Conservation (phyloP, 192 early-diverging fungal species). For the Linnemannia hyalina region DNA sequence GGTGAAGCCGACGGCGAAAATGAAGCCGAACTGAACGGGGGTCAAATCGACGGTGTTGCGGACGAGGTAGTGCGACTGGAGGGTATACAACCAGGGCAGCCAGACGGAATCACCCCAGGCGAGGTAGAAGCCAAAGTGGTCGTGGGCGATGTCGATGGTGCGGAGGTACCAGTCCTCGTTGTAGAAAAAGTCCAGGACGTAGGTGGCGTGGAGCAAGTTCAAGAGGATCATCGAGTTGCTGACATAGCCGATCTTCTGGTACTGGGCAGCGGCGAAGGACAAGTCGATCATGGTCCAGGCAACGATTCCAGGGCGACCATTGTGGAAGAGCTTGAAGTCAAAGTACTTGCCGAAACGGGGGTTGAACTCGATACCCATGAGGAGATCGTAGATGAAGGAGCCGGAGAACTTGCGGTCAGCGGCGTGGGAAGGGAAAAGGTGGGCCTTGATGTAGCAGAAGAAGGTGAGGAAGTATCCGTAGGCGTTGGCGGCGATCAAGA, state of each 20-base stretch:
- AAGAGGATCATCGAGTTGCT: conserved; percentile 87
- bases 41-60: conserved; percentile 79
- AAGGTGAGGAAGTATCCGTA: conserved; percentile 84
- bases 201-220: conserved; percentile 79
- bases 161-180: conserved; percentile 90
- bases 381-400: conserved; percentile 79
- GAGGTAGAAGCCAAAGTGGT: conserved; percentile 90
- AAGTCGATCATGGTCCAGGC: conserved; percentile 87
- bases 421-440: conserved; percentile 77
- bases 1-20: conserved; percentile 66
- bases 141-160: conserved; percentile 88
- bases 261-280: conserved; percentile 84
- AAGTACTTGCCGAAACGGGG: conserved; percentile 80
- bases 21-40: conserved; percentile 61
- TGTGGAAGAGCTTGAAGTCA: conserved; percentile 90
- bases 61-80: conserved; percentile 84
- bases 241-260: conserved; percentile 76
- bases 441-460: conserved; percentile 80
- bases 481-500: conserved; percentile 78
- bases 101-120: conserved; percentile 87
- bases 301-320: conserved; percentile 87
- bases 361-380: conserved; percentile 89
- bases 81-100: conserved; percentile 87
- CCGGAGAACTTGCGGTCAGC: conserved; percentile 85
- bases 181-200: conserved; percentile 86